Evolutionary conservation across 2,329 filamentous ascomycete species (phyloP), one percentile per base, ranked within the genome.

Genomic region (Claviceps sp.): DNA sequence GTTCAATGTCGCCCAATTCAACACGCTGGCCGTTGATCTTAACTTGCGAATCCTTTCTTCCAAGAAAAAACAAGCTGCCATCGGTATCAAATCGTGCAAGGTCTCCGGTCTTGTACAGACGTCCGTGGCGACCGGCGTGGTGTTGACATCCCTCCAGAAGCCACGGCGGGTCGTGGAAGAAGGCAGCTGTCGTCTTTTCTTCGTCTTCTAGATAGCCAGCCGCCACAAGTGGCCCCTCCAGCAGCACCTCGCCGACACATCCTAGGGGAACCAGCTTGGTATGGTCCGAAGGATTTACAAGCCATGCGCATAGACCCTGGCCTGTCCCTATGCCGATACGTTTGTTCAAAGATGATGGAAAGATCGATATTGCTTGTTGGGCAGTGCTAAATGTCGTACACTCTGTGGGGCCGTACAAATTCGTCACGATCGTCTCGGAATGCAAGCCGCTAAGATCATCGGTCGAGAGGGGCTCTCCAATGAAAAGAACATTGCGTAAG

Each of bases 21-120:
- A 77, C 49, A 6, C 58, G 57, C 34, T 71, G 77, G 26, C 80
- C 79, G 37, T 70, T 67, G 16, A 80, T 63, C 60, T 81, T 81
- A 30, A 79, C 69, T 59, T 64, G 61, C 5, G 50, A 53, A 57
- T 79, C 76, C 56, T 74, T 74, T 38, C 77, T 67, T 47, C 59
- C 59, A 7, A 60, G 37, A 47, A 60, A 64, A 58, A 50, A 45
- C 56, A 70, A 16, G 52, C 59, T 49, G 54, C 63, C 55, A 60
- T 63, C 51, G 37, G 60, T 52, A 57, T 61, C 50, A 37, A 56
- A 58, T 52, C 59, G 48, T 43, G 62, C 59, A 48, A 64, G 46
- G 48, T 65, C 61, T n/a, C 72, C 72, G 3, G 71, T 72, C 46
- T 53, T 56, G 38, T 59, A 60, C 5, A 76, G 55, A 5, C 52